Base-by-base conservation (phyloP, 352 stramenopile genomes). In the Globisporangium spinosum region DNA sequence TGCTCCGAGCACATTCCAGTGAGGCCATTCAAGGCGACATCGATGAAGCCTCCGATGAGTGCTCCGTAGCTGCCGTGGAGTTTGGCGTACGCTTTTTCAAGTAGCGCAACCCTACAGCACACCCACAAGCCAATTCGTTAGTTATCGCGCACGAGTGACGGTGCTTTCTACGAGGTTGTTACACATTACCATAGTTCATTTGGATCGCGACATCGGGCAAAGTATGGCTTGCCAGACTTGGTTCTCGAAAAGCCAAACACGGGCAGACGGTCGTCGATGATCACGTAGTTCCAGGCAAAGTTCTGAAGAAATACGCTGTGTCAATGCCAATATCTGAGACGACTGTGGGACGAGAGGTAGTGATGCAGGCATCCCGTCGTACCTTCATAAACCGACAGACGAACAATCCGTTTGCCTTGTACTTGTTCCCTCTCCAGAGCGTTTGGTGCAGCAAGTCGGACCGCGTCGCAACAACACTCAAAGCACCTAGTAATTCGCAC, bases 21-120 rank as follows among this genome's bases (percentile, higher is more conserved):
- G 10, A 98, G 68, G 61, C 97, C 93, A 40, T 93, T 91, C 10
- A 98, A 65, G 2, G 84, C 93, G 3, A 94, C 89, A 64, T 97
- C 90, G 8, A 97, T 78, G 49, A 96, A 97, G 15, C 93, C 93
- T 34, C 93, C 91, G 57, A 97, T 97, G 8, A 97, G 71, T 0
- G 82, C 68, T 60, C 97, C 90, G 59, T 97, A 98, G 62, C 79
- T 93, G 17, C 89, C 89, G 61, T 97, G 83, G 2, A 98, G 77
- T 69, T 98, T 98, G 5, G 93, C 93, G 62, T 97, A 98, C 2
- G 92, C 93, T 60, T 98, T 98, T 67, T 98, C 91, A 0, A 98
- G 60, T 9, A 98, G 56, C 1, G 87, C 77, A 2, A 97, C 91
- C 91, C 91, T 94, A 23, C 0, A 25, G 15, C 40, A 3, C 3